Evolutionary conservation across 768 basidiomycete species (phyloP).

Genomic region (Russula foetens): DNA sequence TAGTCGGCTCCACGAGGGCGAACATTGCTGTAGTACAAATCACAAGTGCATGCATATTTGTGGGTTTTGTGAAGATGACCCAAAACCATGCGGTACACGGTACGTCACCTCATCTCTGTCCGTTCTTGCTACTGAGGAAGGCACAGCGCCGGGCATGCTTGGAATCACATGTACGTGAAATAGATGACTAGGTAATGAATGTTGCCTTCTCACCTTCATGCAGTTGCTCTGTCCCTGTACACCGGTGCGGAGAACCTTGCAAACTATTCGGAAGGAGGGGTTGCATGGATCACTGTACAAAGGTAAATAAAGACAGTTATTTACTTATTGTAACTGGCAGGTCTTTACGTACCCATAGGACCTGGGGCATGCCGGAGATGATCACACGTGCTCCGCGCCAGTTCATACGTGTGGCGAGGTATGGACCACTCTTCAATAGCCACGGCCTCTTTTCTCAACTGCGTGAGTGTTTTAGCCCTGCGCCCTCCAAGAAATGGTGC

Average conservation of each 20-base stretch:
- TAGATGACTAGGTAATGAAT: neutral
- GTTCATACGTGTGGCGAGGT: constrained; percentile 52
- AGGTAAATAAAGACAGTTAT: constrained; percentile 28
- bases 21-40: constrained; percentile 43
- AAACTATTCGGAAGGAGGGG: constrained; percentile 38
- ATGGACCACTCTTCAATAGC: no score
- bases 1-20: constrained; percentile 37
- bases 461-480: constrained; percentile 14
- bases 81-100: constrained; percentile 37
- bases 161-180: constrained; percentile 38
- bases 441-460: no score
- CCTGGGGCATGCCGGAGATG: constrained; percentile 37
- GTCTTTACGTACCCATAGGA: constrained; percentile 29
- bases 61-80: constrained; percentile 32
- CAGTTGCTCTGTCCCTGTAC: constrained; percentile 43
- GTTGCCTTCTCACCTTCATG: neutral
- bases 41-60: constrained; percentile 42
- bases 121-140: no score
- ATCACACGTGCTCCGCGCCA: constrained; percentile 45
- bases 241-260: constrained; percentile 50
- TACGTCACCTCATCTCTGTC: constrained; percentile 25
- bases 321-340: no score
- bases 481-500: neutral
- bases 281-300: constrained; percentile 44
- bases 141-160: no score